Conservation (phyloP, 2,329 filamentous ascomycete genomes). For the Microthyrium microscopicum region DNA sequence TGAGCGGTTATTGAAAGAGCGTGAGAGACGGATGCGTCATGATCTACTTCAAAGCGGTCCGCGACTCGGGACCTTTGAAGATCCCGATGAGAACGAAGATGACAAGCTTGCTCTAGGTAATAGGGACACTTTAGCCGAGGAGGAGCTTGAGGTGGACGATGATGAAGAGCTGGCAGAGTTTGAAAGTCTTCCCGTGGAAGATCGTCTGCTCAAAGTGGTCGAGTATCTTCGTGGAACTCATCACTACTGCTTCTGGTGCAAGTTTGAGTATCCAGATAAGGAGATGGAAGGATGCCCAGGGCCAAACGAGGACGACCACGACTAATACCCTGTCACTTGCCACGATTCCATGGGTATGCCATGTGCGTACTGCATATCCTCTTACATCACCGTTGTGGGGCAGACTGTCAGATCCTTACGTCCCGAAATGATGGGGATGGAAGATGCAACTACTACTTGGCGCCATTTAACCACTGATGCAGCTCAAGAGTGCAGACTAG, state of each 20-base stretch:
- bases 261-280: slow-evolving; percentile 57
- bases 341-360: too few species aligned
- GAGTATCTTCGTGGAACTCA: slow-evolving; percentile 52
- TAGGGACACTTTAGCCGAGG: slow-evolving; percentile 34
- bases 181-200: slow-evolving; percentile 46
- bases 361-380: too few species aligned
- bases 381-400: too few species aligned
- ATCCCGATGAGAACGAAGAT: slow-evolving; percentile 54
- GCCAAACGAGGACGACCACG: slow-evolving; percentile 66
- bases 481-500: too few species aligned
- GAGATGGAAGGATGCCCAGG: slow-evolving; percentile 82
- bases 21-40: slow-evolving; percentile 46
- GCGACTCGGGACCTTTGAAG: slow-evolving; percentile 48
- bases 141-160: slow-evolving; percentile 58
- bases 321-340: too few species aligned
- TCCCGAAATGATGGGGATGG: too few species aligned
- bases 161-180: slow-evolving; percentile 71
- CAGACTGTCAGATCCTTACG: too few species aligned
- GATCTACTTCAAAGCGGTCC: slow-evolving; percentile 44
- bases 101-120: slow-evolving; percentile 53
- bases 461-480: too few species aligned
- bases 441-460: too few species aligned
- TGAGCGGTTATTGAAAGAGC: slow-evolving; percentile 51
- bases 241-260: slow-evolving; percentile 94
- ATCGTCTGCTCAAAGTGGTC: slow-evolving; percentile 52